These are phyloP conservation scores for Stephania yunnanensis DNA, from an alignment of 164 flowering plant genomes.

Conservation along the genomic window DNA sequence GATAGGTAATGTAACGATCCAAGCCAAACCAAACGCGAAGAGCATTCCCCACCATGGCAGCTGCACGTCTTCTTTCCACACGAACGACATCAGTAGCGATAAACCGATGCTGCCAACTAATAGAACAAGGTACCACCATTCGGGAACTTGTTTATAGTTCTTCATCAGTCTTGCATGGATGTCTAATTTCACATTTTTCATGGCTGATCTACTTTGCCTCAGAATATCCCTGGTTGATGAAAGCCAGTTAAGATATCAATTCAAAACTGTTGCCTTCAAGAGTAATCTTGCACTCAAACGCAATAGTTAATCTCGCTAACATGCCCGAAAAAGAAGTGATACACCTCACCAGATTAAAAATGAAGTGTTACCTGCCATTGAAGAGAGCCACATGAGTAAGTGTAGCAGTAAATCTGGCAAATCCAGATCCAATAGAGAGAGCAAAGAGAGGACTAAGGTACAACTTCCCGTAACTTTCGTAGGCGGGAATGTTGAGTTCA, in stretches of 20 bases:
- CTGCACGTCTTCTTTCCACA: conserved; percentile 74
- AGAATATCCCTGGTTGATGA: conserved; percentile 52
- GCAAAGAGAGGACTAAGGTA: conserved; percentile 90
- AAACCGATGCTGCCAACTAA: conserved; percentile 51
- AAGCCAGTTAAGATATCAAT: conserved; percentile 3
- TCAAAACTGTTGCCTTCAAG: no score
- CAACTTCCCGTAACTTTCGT: conserved; percentile 69
- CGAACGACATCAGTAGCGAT: conserved; percentile 58
- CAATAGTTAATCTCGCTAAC: no score
- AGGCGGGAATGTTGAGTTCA: conserved; percentile 67
- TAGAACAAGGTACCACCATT: conserved; percentile 71
- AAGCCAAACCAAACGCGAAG: conserved; percentile 77
- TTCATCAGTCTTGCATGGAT: conserved; percentile 55
- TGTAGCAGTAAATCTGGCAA: conserved; percentile 83
- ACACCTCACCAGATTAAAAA: no score
- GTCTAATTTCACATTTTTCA: conserved; percentile 56
- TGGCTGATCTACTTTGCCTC: conserved; percentile 71
- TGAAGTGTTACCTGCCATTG: conserved; percentile 57
- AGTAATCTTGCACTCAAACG: no score
- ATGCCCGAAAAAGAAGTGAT: no score
- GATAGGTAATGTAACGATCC: conserved; percentile 77
- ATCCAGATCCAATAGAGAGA: conserved; percentile 86
- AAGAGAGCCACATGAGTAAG: conserved; percentile 82
- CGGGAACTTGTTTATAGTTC: conserved; percentile 51
- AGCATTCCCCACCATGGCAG: conserved; percentile 94